Evolutionary conservation across 2,329 filamentous ascomycete species (phyloP).

Genomic region (Penicillium brevicompactum): DNA sequence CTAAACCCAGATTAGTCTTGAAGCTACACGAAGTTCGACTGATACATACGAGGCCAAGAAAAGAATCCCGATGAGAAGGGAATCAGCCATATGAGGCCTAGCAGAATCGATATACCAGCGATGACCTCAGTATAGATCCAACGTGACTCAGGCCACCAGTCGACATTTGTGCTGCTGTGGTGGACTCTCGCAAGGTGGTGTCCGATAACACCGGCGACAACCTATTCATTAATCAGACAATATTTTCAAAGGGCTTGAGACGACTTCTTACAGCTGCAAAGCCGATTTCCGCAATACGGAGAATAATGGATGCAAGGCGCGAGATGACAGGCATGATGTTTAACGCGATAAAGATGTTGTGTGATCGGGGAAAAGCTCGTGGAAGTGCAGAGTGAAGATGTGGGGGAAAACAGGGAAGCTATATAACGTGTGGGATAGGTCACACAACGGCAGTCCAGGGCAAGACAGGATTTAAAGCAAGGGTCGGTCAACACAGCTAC

Average conservation of each 20-base stretch:
- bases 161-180: slow-evolving; percentile 30
- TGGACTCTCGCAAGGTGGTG: slow-evolving; percentile 61
- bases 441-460: slow-evolving; percentile 15
- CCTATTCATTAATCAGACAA: slow-evolving; percentile 31
- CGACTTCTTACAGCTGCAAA: slow-evolving; percentile 64
- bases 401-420: slow-evolving; percentile 11
- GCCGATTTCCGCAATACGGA: slow-evolving; percentile 65
- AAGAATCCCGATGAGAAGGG: slow-evolving; percentile 69
- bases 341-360: neutral
- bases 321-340: slow-evolving; percentile 53
- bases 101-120: slow-evolving; percentile 67
- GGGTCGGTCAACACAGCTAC: slow-evolving; percentile 7
- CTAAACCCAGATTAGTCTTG: slow-evolving; percentile 25
- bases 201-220: slow-evolving; percentile 69
- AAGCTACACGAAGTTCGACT: neutral
- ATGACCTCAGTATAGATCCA: slow-evolving; percentile 77
- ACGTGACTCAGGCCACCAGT: slow-evolving; percentile 61
- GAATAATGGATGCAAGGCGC: slow-evolving; percentile 58
- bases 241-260: neutral
- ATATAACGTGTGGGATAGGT: slow-evolving; percentile 19
- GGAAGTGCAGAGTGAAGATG: neutral
- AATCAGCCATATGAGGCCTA: slow-evolving; percentile 72
- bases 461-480: slow-evolving; percentile 18
- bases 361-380: neutral
- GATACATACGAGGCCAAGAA: slow-evolving; percentile 60